Evolutionary conservation across 1,284 basidiomycete genomes (phyloP).

Genomic region (Ceratobasidium papillatum): DNA sequence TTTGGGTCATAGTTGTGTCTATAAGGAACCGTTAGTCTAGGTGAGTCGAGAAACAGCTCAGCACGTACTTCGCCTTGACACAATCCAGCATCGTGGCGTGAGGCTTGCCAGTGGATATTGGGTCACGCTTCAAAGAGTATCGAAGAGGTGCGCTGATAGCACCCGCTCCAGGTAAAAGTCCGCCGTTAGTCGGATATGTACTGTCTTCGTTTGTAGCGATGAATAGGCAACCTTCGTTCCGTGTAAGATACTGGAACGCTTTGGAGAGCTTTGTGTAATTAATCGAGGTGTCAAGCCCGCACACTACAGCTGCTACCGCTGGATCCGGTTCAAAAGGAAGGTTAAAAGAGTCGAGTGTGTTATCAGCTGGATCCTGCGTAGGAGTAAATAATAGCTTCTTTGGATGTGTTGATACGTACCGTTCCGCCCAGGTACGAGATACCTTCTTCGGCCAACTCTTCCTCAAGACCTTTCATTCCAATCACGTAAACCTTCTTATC

Average conservation of each 20-base stretch:
- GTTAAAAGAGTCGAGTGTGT: slow-evolving; percentile 76
- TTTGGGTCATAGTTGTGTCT: slow-evolving; percentile 87
- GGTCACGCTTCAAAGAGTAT: slow-evolving; percentile 74
- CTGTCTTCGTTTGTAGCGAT: slow-evolving; percentile 94
- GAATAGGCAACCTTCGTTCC: slow-evolving; percentile 83
- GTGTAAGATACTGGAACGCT: slow-evolving; percentile 88
- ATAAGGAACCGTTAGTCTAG: slow-evolving; percentile 6
- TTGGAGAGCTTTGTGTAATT: slow-evolving; percentile 96
- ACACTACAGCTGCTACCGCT: slow-evolving; percentile 87
- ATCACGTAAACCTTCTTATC: slow-evolving; percentile 97
- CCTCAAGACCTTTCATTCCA: slow-evolving; percentile 91
- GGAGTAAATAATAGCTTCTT: background rate
- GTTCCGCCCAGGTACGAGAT: slow-evolving; percentile 86
- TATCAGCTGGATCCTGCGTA: slow-evolving; percentile 80
- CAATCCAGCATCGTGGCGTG: slow-evolving; percentile 92
- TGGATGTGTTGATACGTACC: slow-evolving; percentile 57
- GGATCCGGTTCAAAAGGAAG: slow-evolving; percentile 77
- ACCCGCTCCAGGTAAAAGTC: slow-evolving; percentile 86
- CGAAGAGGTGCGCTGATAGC: slow-evolving; percentile 84
- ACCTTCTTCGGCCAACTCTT: slow-evolving; percentile 88
- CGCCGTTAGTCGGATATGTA: slow-evolving; percentile 83
- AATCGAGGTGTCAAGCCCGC: slow-evolving; percentile 80
- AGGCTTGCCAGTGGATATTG: slow-evolving; percentile 91
- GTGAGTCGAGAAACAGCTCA: background rate
- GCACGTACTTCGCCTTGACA: slow-evolving; percentile 87